Base-by-base conservation (phyloP, 2,329 filamentous ascomycete genomes). In the Colletotrichum chlorophyti region DNA sequence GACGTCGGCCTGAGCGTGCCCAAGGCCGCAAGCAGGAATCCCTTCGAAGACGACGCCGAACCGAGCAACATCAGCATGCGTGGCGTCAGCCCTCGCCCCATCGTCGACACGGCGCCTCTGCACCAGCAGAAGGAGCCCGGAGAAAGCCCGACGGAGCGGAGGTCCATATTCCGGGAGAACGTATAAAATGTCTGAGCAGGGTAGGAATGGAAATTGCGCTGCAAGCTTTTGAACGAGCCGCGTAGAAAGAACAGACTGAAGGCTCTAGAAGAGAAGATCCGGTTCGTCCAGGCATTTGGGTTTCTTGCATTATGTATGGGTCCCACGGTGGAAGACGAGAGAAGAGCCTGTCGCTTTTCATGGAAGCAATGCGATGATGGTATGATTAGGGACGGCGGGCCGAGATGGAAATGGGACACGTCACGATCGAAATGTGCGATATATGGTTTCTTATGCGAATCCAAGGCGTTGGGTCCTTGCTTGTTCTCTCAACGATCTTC, bases 11-110 rank as follows among this genome's bases (percentile, higher is more conserved):
- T 58, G 31, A 23, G 24, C 12, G 46, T 31, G 5, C 78, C 72
- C 62, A 74, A 71, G 69, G 79, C 72, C 64, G 73, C 69, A 57
- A 65, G 70, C 52, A 69, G 65, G 62, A 88, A 94, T 71, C 91
- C 91, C 0, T 93, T 93, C 69, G 89, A 87, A 50, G 90, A 91
- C 49, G 81, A 84, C 26, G 85, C 83, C 5, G 86, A 86, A 70
- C 77, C 81, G 62, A 88, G 85, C 61, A 84, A 83, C 67, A 68
- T 85, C 55, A 83, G 79, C 69, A 66, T 91, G 72, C 76, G 90
- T 53, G 90, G 89, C 23, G 86, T 93, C 26, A 94, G 90, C 71
- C 91, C 91, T 3, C 74, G 91, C 64, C 91, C 91, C n/a, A 84
- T 90, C 64, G 58, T 58, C 5, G 79, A 86, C 46, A 81, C 80